phyloP scores from a whole-genome alignment of 1,284 basidiomycete genomes.

The Leccinum subatratum region DNA sequence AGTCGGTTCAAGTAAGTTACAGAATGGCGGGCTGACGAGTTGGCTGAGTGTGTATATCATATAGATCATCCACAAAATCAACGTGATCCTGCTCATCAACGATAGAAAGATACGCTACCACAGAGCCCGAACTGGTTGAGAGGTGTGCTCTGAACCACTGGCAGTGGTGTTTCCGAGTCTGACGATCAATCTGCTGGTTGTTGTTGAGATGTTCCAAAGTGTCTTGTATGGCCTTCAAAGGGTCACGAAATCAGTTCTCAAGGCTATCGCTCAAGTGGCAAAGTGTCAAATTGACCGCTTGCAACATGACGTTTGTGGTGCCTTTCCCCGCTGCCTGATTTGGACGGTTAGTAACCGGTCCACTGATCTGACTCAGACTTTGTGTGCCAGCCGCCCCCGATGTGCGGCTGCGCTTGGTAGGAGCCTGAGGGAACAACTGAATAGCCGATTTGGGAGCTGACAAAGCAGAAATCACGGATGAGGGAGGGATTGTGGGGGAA shows the following conservation, averaged over 20 bases:
- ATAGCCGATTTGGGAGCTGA: too few species aligned
- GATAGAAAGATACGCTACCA: background rate
- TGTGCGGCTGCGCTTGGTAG: too few species aligned
- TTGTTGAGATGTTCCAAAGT: background rate
- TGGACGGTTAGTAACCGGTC: too few species aligned
- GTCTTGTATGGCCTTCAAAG: background rate
- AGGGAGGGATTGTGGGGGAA: too few species aligned
- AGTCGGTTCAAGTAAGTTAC: too few species aligned
- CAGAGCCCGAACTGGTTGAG: background rate
- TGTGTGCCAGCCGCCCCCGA: too few species aligned
- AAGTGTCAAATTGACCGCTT: background rate
- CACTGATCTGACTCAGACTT: too few species aligned
- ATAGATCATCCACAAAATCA: background rate
- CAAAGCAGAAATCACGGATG: too few species aligned
- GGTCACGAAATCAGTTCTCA: background rate
- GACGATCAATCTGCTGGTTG: background rate
- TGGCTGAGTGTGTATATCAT: background rate
- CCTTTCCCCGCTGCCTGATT: too few species aligned
- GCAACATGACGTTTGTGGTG: background rate
- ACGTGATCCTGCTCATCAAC: background rate
- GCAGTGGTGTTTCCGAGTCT: background rate
- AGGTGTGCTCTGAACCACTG: background rate
- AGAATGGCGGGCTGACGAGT: background rate
- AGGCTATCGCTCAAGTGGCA: background rate
- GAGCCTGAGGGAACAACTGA: too few species aligned